These are phyloP conservation scores for Tylopilus felleus DNA, from an alignment of 768 basidiomycete species.

Conservation along the genomic window DNA sequence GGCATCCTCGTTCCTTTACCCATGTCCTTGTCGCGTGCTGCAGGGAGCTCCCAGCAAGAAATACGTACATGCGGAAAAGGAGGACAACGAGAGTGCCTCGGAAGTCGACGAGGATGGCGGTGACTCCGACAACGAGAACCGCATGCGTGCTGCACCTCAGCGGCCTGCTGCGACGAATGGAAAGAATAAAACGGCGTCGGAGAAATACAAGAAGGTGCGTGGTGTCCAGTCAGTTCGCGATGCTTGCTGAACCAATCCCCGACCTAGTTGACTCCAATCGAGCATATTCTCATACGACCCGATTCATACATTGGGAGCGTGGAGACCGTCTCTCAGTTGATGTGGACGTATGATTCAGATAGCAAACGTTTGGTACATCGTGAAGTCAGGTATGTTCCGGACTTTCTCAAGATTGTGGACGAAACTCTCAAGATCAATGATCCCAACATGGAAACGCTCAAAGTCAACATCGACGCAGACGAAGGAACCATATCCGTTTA, in stretches of 20 bases:
- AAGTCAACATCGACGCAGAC: slow-evolving; percentile 82
- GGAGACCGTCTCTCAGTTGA: slow-evolving; percentile 76
- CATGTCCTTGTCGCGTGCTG: slow-evolving; percentile 11
- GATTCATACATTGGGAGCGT: slow-evolving; percentile 99
- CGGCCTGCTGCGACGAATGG: slow-evolving; percentile 31
- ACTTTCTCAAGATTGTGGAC: slow-evolving; percentile 99
- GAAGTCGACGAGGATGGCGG: slow-evolving; percentile 39
- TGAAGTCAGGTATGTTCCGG: slow-evolving; percentile 89
- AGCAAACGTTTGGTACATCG: slow-evolving; percentile 79
- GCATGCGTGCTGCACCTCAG: slow-evolving; percentile 21
- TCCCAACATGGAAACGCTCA: slow-evolving; percentile 84
- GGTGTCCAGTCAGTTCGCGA: background rate
- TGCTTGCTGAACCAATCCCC: background rate
- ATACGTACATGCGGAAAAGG: slow-evolving; percentile 58
- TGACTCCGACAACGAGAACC: slow-evolving; percentile 40
- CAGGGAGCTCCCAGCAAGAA: slow-evolving; percentile 43
- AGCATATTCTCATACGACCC: slow-evolving; percentile 89
- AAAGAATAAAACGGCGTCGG: slow-evolving; percentile 87
- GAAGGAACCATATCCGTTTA: slow-evolving; percentile 84
- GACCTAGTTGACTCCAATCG: slow-evolving; percentile 82
- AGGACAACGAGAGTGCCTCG: slow-evolving; percentile 48
- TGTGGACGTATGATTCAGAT: slow-evolving; percentile 93
- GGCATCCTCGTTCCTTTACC: background rate
- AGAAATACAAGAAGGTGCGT: slow-evolving; percentile 84
- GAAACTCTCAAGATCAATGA: slow-evolving; percentile 91